A percentile compares a stretch with the other conserved stretches of the same genome.
Evolutionary conservation across 2,329 filamentous ascomycete species (phyloP).

Genomic region (Teratosphaeria destructans): DNA sequence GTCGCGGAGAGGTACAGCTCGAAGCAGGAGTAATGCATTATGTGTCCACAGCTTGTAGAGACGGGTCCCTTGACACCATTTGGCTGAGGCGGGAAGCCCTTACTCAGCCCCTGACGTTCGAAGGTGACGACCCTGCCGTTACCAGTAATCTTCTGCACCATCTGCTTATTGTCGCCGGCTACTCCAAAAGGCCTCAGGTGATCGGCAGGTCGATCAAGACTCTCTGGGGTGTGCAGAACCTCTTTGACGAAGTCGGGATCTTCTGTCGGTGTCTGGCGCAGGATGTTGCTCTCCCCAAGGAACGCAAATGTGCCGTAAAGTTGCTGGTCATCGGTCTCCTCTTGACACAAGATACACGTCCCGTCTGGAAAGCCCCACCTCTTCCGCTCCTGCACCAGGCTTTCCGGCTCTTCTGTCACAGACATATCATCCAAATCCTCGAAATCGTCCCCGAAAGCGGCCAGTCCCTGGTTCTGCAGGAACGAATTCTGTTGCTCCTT

Average conservation of each 20-base stretch:
- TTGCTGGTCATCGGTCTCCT: conserved; percentile 80
- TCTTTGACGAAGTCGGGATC: conserved; percentile 79
- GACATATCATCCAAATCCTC: conserved; percentile 57
- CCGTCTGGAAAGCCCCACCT: conserved; percentile 85
- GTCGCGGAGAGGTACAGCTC: conserved; percentile 83
- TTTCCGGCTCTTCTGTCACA: conserved; percentile 49
- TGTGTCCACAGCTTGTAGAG: conserved; percentile 86
- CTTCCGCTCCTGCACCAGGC: conserved; percentile 49
- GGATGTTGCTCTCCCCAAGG: conserved; percentile 72
- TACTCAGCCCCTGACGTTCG: conserved; percentile 75
- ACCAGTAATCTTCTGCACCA: conserved; percentile 64
- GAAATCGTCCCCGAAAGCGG: conserved; percentile 78
- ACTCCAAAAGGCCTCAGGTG: conserved; percentile 80
- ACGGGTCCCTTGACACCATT: conserved; percentile 59
- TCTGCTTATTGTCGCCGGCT: conserved; percentile 71
- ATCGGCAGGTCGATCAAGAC: conserved; percentile 77
- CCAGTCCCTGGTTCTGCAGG: conserved; percentile 75
- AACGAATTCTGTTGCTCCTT: conserved; percentile 96
- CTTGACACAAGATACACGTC: conserved; percentile 92
- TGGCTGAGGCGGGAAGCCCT: conserved; percentile 67
- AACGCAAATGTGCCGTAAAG: conserved; percentile 91
- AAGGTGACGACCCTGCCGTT: conserved; percentile 60
- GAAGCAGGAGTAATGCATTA: conserved; percentile 97
- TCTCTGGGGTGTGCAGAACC: conserved; percentile 64
- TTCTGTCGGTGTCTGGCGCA: conserved; percentile 75